Evolutionary conservation across 169 alveolate species (phyloP), one percentile per base, ranked within the genome.

Genomic region (Eimeria tenella): DNA sequence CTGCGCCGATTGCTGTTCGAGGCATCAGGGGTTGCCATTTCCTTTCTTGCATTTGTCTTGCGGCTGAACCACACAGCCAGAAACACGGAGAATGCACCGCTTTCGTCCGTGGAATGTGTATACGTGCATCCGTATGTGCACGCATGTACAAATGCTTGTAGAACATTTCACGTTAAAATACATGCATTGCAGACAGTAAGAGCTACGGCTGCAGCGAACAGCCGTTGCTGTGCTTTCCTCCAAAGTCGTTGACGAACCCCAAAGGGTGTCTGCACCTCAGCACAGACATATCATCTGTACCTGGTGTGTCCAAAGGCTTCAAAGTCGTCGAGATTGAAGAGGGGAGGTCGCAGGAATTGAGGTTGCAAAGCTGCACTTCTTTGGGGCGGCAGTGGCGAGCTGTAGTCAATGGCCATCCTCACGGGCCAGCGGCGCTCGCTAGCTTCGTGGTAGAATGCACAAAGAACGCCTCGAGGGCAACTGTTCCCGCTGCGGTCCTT

Each of bases 371-470:
- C 50, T 10, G 73, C 31, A 50, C 19, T 73, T 60, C 68, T 58
- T 31, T 49, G 62, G 19, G 49, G 50, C 25, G 93, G 86, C 10
- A 93, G 93, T 7, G 89, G 95, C 42, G 56, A 5, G 17, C 71
- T 8, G 68, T 93, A 93, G 23, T 58, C 56, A 4, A 74, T 82
- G 23, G 74, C 8, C 6, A 70, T 71, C 13, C 90, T 49, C 25
- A 90, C 65, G 17, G 93, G 95, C 23, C 84, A 65, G 25, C 97
- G 88, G 56, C 94, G 86, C 88, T 95, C 95, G 31, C 93, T 70
- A 23, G 93, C 86, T 23, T 95, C 91, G 81, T 95, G 97, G 88
- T 86, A 95, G 94, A 95, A 95, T 50, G 97, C 97, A 49, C 97
- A 95, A 3, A 95, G 91, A 52, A 70, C 77, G 49, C 95, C 96